These are phyloP conservation scores for Trametes versicolor DNA, from an alignment of 1,284 basidiomycete genomes.

Conservation along the genomic window DNA sequence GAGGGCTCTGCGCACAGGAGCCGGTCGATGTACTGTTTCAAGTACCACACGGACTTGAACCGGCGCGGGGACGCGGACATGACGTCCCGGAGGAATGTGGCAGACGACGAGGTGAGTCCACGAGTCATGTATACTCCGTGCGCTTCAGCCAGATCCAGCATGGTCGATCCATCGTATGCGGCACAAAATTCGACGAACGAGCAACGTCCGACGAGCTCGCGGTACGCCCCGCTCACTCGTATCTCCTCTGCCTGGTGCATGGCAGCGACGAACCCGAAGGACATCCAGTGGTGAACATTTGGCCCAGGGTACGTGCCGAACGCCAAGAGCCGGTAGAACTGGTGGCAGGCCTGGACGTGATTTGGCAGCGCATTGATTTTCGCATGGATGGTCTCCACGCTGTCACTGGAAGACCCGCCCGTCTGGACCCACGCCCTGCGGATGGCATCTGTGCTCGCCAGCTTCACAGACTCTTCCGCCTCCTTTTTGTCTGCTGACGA, in stretches of 20 bases:
- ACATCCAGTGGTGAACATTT: conserved; percentile 29
- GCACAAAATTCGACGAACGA: not conserved
- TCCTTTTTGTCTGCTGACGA: not conserved
- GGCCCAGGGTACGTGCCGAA: conserved; percentile 31
- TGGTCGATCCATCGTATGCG: not conserved
- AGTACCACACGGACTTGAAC: conserved; percentile 49
- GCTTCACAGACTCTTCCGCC: not conserved
- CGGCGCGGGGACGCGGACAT: conserved; percentile 32
- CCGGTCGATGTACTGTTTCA: conserved; percentile 45
- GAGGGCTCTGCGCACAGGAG: conserved; percentile 31
- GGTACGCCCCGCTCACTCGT: not conserved
- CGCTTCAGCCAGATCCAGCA: not conserved
- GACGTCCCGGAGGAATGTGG: conserved; percentile 16
- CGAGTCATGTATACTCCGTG: not conserved
- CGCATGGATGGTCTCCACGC: conserved; percentile 17
- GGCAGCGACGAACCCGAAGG: conserved; percentile 47
- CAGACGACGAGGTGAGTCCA: not conserved
- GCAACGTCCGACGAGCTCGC: not conserved
- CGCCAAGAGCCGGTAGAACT: not conserved
- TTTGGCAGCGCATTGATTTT: not conserved
- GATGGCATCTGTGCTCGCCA: not conserved
- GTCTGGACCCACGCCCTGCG: conserved; percentile 17
- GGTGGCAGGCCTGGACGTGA: not conserved
- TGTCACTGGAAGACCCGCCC: conserved; percentile 20
- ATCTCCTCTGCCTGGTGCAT: conserved; percentile 31